phyloP scores from a whole-genome alignment of 164 flowering plant species.

The Aristolochia fimbriata region DNA sequence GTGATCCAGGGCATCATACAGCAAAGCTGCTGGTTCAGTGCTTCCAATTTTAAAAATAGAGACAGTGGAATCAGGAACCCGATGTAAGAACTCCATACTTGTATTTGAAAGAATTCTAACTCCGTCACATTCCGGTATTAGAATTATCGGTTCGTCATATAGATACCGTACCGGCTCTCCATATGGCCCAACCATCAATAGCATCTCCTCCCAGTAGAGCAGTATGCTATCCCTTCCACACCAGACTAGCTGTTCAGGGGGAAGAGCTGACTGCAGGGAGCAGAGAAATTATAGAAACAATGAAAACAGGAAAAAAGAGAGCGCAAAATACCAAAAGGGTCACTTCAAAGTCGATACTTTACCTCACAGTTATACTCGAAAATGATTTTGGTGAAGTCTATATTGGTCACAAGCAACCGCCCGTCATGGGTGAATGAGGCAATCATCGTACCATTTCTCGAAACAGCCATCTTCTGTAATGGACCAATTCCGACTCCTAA shows the following conservation, averaged over 20 bases:
- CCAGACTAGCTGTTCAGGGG: slow-evolving; percentile 96
- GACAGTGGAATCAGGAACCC: slow-evolving; percentile 91
- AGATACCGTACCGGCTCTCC: slow-evolving; percentile 75
- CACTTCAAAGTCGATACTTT: background rate
- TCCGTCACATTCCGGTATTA: slow-evolving; percentile 95
- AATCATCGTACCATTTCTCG: slow-evolving; percentile 60
- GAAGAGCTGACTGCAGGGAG: slow-evolving; percentile 58
- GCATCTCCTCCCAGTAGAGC: slow-evolving; percentile 90
- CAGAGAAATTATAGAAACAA: background rate
- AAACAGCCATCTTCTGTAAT: slow-evolving; percentile 77
- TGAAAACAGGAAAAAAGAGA: background rate
- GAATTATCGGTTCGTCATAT: slow-evolving; percentile 84
- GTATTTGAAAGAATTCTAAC: slow-evolving; percentile 86
- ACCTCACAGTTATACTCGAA: slow-evolving; percentile 84
- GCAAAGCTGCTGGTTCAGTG: slow-evolving; percentile 78
- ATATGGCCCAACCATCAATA: slow-evolving; percentile 88
- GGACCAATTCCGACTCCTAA: slow-evolving; percentile 61
- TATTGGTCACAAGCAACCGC: slow-evolving; percentile 50
- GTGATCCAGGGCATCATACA: slow-evolving; percentile 95
- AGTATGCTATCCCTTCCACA: slow-evolving; percentile 91
- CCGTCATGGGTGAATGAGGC: slow-evolving; percentile 88
- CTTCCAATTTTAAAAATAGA: slow-evolving; percentile 94
- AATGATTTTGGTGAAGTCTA: slow-evolving; percentile 38
- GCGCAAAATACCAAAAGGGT: background rate
- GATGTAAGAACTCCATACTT: slow-evolving; percentile 83